Percentiles rank a stretch among this genome's conserved stretches.
Evolutionary conservation across 805 yeast species (phyloP).

Genomic region (Starmerella sp.): DNA sequence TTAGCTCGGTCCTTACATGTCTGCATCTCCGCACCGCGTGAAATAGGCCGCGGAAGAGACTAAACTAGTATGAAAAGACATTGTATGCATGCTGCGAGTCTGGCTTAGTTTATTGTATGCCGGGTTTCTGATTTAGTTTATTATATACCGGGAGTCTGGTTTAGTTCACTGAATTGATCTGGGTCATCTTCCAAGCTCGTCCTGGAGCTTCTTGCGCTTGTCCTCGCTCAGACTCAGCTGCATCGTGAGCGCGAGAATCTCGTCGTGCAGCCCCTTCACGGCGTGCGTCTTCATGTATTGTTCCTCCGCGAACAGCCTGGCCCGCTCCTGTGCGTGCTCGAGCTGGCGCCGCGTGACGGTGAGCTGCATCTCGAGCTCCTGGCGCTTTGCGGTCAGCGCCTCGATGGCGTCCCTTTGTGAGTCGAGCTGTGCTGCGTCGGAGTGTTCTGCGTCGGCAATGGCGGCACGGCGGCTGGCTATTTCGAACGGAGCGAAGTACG

Average conservation of each 20-base stretch:
- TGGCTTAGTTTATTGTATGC: no score
- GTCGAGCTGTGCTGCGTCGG: slow-evolving; percentile 1
- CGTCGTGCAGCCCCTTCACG: slow-evolving; percentile 54
- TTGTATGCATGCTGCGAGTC: no score
- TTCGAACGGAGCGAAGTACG: slow-evolving; percentile 19
- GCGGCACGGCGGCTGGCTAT: slow-evolving; percentile 22
- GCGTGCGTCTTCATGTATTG: slow-evolving; percentile 40
- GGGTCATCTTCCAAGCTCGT: slow-evolving; percentile 17
- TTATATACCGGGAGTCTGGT: no score
- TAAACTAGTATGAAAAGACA: no score
- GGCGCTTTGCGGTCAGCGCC: slow-evolving; percentile 23
- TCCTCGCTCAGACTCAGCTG: slow-evolving; percentile 41
- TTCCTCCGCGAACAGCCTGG: slow-evolving; percentile 21
- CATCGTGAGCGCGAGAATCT: slow-evolving; percentile 48
- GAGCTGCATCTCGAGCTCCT: slow-evolving; percentile 26
- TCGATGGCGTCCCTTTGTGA: slow-evolving; percentile 7
- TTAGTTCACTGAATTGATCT: no score
- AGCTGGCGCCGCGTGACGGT: slow-evolving; percentile 22
- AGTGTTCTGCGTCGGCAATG: slow-evolving; percentile 5
- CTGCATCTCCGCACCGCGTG: no score
- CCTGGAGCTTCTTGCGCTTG: slow-evolving; percentile 13
- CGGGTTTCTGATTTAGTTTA: no score
- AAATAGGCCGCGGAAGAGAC: no score
- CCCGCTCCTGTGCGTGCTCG: slow-evolving; percentile 21
- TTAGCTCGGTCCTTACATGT: no score